Conservation (phyloP, 2,329 filamentous ascomycete species). For the Aureobasidium pullulans region DNA sequence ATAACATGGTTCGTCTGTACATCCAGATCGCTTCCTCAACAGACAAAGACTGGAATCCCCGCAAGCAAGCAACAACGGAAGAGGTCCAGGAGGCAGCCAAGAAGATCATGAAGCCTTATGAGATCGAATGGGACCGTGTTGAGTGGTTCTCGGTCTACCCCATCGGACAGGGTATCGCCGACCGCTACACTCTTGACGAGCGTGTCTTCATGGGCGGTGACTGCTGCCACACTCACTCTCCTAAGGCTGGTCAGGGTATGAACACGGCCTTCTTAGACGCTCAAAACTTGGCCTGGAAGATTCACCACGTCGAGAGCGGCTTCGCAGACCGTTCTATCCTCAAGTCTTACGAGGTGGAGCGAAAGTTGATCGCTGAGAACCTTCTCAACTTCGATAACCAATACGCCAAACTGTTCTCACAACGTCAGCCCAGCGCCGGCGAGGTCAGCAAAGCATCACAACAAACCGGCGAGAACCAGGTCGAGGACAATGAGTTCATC, state of each 20-base stretch:
- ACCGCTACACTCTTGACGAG: conserved; percentile 57
- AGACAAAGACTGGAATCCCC: conserved; percentile 54
- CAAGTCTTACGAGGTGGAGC: conserved; percentile 78
- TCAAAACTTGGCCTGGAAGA: conserved; percentile 91
- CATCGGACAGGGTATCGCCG: conserved; percentile 59
- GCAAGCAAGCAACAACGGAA: conserved; percentile 52
- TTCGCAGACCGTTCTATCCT: conserved; percentile 70
- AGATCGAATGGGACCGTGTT: conserved; percentile 55
- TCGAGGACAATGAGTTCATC: conserved; percentile 70
- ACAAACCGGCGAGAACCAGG: conserved; percentile 22
- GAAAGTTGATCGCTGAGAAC: conserved; percentile 75
- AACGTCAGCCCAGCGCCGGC: conserved; percentile 62
- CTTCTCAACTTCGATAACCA: conserved; percentile 80
- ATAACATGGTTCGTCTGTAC: conserved; percentile 49
- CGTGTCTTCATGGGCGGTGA: conserved; percentile 61
- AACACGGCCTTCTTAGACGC: conserved; percentile 57
- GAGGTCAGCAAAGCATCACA: conserved; percentile 67
- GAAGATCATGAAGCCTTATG: conserved; percentile 53
- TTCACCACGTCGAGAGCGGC: conserved; percentile 79
- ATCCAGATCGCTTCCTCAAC: conserved; percentile 56
- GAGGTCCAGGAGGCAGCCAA: conserved; percentile 53
- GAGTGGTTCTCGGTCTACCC: conserved; percentile 62
- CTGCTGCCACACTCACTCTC: conserved; percentile 55
- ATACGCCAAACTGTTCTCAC: conserved; percentile 85
- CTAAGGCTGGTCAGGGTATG: conserved; percentile 59